phyloP scores from a whole-genome alignment of 1,139 yeast genomes.

The Zygosaccharomyces pseudobailii region DNA sequence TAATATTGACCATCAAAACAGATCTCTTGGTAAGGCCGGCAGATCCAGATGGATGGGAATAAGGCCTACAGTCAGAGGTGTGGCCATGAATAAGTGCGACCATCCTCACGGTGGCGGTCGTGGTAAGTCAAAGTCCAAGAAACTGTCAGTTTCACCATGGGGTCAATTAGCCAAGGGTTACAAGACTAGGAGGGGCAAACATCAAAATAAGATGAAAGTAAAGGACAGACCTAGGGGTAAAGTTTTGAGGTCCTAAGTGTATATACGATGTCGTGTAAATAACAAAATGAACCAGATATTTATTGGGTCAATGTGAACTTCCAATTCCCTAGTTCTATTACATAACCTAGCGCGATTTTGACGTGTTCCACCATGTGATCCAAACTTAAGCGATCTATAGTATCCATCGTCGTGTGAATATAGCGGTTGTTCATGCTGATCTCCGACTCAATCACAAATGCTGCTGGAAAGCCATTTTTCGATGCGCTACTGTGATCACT shows the following conservation, averaged over 20 bases:
- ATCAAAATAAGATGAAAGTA: constrained; percentile 76
- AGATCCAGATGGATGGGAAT: constrained; percentile 88
- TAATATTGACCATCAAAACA: constrained; percentile 89
- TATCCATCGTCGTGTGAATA: constrained; percentile 76
- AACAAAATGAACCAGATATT: not conserved
- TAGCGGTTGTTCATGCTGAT: constrained; percentile 58
- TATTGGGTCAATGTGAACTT: not conserved
- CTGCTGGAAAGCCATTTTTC: constrained; percentile 76
- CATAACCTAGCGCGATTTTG: constrained; percentile 66
- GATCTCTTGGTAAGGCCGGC: constrained; percentile 95
- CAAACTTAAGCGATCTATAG: constrained; percentile 72
- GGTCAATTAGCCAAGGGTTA: constrained; percentile 88
- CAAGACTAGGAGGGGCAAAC: constrained; percentile 89
- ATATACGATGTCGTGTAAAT: constrained; percentile 5
- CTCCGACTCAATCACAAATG: constrained; percentile 75
- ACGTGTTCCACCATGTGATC: constrained; percentile 76
- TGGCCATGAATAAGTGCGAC: constrained; percentile 95
- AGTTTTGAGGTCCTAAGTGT: constrained; percentile 3
- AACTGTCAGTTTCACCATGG: constrained; percentile 94
- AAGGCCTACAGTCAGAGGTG: constrained; percentile 96
- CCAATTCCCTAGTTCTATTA: constrained; percentile 55
- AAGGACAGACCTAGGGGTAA: constrained; percentile 74
- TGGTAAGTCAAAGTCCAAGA: constrained; percentile 97
- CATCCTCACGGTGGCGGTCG: constrained; percentile 99
- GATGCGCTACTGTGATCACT: constrained; percentile 88